phyloP scores from a whole-genome alignment of 148 eudicot species.

The Hydrangea macrophylla region DNA sequence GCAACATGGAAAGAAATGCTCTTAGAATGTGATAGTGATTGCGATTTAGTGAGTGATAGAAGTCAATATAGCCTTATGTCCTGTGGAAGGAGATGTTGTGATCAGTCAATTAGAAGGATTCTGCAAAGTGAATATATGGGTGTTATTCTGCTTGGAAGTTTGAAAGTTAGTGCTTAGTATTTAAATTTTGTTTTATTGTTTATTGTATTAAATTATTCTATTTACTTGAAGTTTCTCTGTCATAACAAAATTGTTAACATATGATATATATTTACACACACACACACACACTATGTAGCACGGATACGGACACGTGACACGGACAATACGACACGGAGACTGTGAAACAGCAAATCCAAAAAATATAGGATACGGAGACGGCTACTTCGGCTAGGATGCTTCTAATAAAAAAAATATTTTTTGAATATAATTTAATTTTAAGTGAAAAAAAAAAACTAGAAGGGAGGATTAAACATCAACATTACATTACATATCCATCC shows the following conservation, averaged over 20 bases:
- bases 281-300: too few species aligned
- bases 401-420: too few species aligned
- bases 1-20: slow-evolving; percentile 45
- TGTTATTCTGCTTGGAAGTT: slow-evolving; percentile 57
- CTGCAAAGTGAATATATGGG: slow-evolving; percentile 57
- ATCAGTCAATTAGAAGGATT: slow-evolving; percentile 38
- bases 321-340: too few species aligned
- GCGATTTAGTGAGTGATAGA: slow-evolving; percentile 22
- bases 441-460: too few species aligned
- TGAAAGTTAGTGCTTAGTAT: slow-evolving; percentile 44
- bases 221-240: slow-evolving; percentile 3
- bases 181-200: not conserved
- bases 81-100: slow-evolving; percentile 30
- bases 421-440: too few species aligned
- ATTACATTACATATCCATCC: too few species aligned
- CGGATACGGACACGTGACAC: too few species aligned
- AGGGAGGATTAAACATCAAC: too few species aligned
- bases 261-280: too few species aligned
- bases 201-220: not conserved
- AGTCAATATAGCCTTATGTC: slow-evolving; percentile 24
- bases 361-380: too few species aligned
- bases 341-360: too few species aligned
- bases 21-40: slow-evolving; percentile 21
- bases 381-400: too few species aligned
- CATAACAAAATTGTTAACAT: slow-evolving; percentile 5